Conservation (phyloP, 371 early-diverging fungal species). For the Parasitella parasitica region DNA sequence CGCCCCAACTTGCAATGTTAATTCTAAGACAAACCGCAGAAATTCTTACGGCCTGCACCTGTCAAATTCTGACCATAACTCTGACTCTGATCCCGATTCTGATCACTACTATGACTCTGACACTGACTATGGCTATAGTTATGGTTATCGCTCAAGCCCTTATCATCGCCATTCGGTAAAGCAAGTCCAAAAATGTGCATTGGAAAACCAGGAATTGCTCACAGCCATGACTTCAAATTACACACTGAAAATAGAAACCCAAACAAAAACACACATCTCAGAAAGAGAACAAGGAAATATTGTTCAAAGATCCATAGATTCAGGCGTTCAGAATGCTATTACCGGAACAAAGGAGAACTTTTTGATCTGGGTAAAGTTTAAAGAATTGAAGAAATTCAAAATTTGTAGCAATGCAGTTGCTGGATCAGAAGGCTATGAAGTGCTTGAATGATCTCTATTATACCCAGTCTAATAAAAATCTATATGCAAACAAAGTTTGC, state of each 20-base stretch:
- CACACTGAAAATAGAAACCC: neutral
- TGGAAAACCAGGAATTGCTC: neutral
- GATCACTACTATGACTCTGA: no score
- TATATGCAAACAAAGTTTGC: no score
- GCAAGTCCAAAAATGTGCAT: neutral
- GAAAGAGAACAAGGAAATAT: neutral
- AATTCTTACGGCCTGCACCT: no score
- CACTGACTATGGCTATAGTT: no score
- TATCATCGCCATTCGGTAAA: neutral
- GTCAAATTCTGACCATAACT: no score
- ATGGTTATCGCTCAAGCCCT: neutral
- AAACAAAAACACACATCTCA: neutral
- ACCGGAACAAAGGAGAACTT: neutral
- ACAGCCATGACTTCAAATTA: neutral
- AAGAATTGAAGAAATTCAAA: neutral
- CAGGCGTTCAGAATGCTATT: neutral
- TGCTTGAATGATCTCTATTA: no score
- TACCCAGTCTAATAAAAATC: no score
- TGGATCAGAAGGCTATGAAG: no score
- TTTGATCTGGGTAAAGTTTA: neutral
- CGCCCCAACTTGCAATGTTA: neutral
- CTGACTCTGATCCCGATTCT: no score
- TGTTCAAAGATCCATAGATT: neutral
- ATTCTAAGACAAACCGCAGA: no score
- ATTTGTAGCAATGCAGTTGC: neutral